Evolutionary conservation across 768 basidiomycete genomes (phyloP), one percentile per base, ranked within the genome.

Genomic region (Solioccasus polychromus): DNA sequence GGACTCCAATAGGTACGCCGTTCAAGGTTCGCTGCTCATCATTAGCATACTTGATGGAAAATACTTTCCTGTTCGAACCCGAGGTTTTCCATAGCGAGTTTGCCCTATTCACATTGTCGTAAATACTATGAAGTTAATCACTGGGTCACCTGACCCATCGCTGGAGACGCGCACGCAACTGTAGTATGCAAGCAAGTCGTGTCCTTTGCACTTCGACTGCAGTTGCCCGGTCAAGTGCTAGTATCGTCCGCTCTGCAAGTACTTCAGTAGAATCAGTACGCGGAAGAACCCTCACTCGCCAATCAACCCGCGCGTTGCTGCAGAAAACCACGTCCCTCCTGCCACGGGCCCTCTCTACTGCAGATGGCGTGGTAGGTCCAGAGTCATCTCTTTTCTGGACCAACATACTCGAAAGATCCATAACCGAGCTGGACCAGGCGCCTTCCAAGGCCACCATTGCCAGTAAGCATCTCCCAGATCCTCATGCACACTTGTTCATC

Each of bases 251-350:
- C 14, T 25, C 29, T 15, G 32, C 23, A 22, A 14, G 8, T 8
- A 5, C 9, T 19, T 11, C 14, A 18, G 28, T 17, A 39, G 2
- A 30, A 10, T 39, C 28, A n/a, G 39, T 22, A 18, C 40, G 37
- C 30, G n/a, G 34, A 31, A 48, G 47, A n/a, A 24, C 36, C 8
- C 30, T 49, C 17, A 24, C 41, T n/a, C n/a, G n/a, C n/a, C n/a
- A n/a, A n/a, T n/a, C n/a, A n/a, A n/a, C n/a, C n/a, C n/a, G n/a
- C 39, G 74, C 71, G 7, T 53, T 80, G 10, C 61, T 82, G 26
- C 75, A 80, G 57, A 79, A 75, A 60, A 72, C 73, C 1, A 62
- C 63, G 8, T 61, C 69, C 5, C 53, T 83, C 3, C 47, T 83
- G 8, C 78, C 76, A 29, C 70, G 70, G 24, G 63, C 73, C 15